Evolutionary conservation across 768 basidiomycete species (phyloP), one percentile per base, ranked within the genome.

Genomic region (Leccinum subgranulosum): DNA sequence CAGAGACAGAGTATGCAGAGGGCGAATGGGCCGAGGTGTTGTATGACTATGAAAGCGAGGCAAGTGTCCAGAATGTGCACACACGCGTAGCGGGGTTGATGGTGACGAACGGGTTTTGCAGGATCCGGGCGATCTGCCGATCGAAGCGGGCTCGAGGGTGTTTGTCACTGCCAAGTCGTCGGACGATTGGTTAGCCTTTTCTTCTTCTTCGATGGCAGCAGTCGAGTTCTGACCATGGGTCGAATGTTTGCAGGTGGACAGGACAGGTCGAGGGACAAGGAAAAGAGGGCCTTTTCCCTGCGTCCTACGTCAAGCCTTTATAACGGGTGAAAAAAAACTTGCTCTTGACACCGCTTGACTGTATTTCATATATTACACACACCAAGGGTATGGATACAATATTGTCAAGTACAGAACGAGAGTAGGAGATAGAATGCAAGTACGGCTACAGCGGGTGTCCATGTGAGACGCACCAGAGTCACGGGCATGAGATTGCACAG

Each of bases 21-120:
- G 88, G 87, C 4, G 86, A 88, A 59, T 92, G 90, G 90, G 88
- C 83, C 15, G 84, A 91, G 64, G 90, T 77, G 5, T 63, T 90
- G 70, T 92, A 92, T 65, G 89, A 88, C 58, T 92, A 88, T 74
- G 74, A 74, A 45, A 85, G 88, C 51, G 75, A 76, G 64, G 90
- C 90, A 62, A 43, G 34, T 29, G 0, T 0, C 31, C 12, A 31
- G 5, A 31, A 12, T 31, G 31, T 0, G 31, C 4, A 31, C 4
- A 31, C 28, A 28, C 31, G 2, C 12, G 31, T 1, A 31, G 23
- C 12, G 8, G 27, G 12, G 15, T 27, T 27, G 46, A 14, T 27
- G 8, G 7, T n/a, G 48, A 15, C 23, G 15, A 49, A 8, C 23
- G 21, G 2, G 7, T 15, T 14, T 25, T 25, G 1, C n/a, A 92